Conservation (phyloP, 306 rosid genomes). For the Erythrophleum fordii region DNA sequence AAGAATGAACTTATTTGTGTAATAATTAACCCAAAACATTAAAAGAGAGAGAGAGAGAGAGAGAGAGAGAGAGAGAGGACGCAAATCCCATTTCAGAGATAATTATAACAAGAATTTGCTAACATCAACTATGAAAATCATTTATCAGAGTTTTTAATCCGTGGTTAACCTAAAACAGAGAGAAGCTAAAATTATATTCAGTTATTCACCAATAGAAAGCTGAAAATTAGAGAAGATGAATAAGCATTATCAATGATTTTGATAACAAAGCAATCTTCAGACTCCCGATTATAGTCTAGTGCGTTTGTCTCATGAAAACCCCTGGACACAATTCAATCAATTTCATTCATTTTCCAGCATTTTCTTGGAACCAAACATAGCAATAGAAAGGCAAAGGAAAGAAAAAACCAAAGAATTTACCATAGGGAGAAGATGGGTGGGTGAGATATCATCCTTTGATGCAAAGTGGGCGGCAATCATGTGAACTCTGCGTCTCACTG, state of each 20-base stretch:
- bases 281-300: background rate
- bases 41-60: too few relatives aligned
- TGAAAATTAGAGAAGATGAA: background rate
- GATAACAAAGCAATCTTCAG: background rate
- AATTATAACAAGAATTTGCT: too few relatives aligned
- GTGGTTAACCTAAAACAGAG: too few relatives aligned
- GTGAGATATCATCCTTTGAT: slow-evolving; percentile 59
- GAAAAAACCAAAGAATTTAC: slow-evolving; percentile 18
- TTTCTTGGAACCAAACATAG: slow-evolving; percentile 29
- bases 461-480: slow-evolving; percentile 64
- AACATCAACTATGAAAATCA: too few relatives aligned
- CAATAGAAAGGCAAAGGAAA: background rate
- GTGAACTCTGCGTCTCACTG: slow-evolving; percentile 70
- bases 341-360: slow-evolving; percentile 7
- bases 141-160: too few relatives aligned
- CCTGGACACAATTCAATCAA: background rate
- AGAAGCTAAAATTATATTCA: too few relatives aligned
- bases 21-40: too few relatives aligned
- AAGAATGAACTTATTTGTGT: too few relatives aligned
- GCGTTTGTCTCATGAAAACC: background rate
- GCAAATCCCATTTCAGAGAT: too few relatives aligned
- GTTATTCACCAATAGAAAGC: background rate
- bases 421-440: slow-evolving; percentile 63
- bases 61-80: too few relatives aligned
- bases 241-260: too few relatives aligned